These are phyloP conservation scores for Cylindrotheca fusiformis DNA, from an alignment of 108 stramenopile genomes.

Conservation along the genomic window DNA sequence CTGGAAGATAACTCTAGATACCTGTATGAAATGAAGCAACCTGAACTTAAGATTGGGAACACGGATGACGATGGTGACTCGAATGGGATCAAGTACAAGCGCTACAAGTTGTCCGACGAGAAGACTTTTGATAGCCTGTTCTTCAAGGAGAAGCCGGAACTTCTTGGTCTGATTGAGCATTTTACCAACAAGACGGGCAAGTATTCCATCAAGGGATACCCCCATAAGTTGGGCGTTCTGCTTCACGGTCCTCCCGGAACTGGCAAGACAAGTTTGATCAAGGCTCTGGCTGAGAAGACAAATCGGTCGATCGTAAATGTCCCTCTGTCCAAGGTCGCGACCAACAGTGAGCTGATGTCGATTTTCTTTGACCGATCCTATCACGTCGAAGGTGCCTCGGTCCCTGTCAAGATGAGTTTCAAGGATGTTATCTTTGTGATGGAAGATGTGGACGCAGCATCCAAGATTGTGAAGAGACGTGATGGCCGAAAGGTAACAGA, in stretches of 20 bases:
- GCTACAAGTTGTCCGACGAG: constrained; percentile 65
- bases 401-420: constrained; percentile 52
- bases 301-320: constrained; percentile 76
- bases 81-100: constrained; percentile 34
- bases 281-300: constrained; percentile 69
- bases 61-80: constrained; percentile 18
- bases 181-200: constrained; percentile 59
- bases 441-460: constrained; percentile 83
- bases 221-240: constrained; percentile 81
- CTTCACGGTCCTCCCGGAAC: constrained; percentile 89
- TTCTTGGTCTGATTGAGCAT: constrained; percentile 46
- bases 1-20: constrained; percentile 51
- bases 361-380: constrained; percentile 71
- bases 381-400: constrained; percentile 37
- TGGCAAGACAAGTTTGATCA: constrained; percentile 86
- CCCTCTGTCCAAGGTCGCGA: constrained; percentile 50
- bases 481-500: constrained; percentile 31
- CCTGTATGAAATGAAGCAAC: constrained; percentile 44
- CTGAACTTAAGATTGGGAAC: constrained; percentile 14
- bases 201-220: constrained; percentile 75
- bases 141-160: constrained; percentile 61
- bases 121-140: constrained; percentile 78
- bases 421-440: constrained; percentile 79
- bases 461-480: constrained; percentile 62
- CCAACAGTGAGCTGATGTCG: constrained; percentile 74